A percentile compares a stretch with the other conserved stretches of the same genome.
Conservation (phyloP, 2,329 filamentous ascomycete genomes). For the Teratosphaeria zuluensis region DNA sequence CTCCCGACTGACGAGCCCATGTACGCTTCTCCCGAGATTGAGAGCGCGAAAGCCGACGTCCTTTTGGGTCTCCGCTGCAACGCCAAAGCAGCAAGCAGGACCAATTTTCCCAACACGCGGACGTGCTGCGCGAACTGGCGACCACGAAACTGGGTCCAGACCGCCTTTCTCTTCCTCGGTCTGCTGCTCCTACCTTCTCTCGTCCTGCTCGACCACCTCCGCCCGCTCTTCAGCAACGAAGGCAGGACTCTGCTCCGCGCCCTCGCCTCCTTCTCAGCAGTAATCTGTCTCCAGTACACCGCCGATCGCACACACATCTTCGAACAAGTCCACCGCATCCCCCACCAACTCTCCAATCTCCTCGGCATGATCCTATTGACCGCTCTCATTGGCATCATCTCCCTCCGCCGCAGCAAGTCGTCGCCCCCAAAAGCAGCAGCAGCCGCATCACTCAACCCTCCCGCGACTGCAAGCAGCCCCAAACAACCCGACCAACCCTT, state of each 20-base stretch:
- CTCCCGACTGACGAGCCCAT: slow-evolving; percentile 15
- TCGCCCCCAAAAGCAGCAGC: no score
- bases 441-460: no score
- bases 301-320: slow-evolving; percentile 47
- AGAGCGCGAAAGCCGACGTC: slow-evolving; percentile 42
- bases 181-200: slow-evolving; percentile 21
- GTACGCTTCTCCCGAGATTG: slow-evolving; percentile 39
- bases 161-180: slow-evolving; percentile 23
- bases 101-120: slow-evolving; percentile 36
- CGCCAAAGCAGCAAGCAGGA: slow-evolving; percentile 27
- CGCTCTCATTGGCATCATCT: slow-evolving; percentile 21
- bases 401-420: slow-evolving; percentile 8
- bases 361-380: slow-evolving; percentile 19
- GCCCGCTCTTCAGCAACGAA: slow-evolving; percentile 4
- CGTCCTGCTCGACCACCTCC: slow-evolving; percentile 6
- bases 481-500: slow-evolving; percentile 24
- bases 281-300: slow-evolving; percentile 31
- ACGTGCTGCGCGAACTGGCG: slow-evolving; percentile 46
- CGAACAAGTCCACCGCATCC: slow-evolving; percentile 40
- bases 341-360: slow-evolving; percentile 25
- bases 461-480: no score
- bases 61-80: slow-evolving; percentile 49
- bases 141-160: slow-evolving; percentile 29
- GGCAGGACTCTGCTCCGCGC: slow-evolving; percentile 5
- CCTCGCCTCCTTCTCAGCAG: slow-evolving; percentile 5